Percentiles rank a stretch among this genome's conserved stretches.
phyloP scores from a whole-genome alignment of 345 rosid genomes.

The Draba incana region DNA sequence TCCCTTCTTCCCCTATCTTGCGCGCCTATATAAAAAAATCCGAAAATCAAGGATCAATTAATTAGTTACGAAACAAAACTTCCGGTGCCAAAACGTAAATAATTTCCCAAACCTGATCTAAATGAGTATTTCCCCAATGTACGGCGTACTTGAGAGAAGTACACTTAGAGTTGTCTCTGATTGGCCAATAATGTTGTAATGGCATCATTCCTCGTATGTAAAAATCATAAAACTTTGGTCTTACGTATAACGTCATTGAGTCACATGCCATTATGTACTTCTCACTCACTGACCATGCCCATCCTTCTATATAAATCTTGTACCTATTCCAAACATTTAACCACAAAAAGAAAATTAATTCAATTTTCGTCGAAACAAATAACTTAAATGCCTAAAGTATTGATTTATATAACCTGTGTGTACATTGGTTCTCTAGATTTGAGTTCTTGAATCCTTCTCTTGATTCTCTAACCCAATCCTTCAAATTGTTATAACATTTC shows the following conservation, averaged over 20 bases:
- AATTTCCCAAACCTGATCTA: conserved; percentile 31
- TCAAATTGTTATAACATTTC: neutral
- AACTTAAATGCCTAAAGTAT: neutral
- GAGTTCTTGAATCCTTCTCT: conserved; percentile 54
- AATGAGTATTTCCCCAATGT: conserved; percentile 67
- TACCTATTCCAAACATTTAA: conserved; percentile 47
- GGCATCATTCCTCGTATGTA: conserved; percentile 68
- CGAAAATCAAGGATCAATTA: neutral
- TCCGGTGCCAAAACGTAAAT: neutral
- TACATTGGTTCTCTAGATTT: conserved; percentile 60
- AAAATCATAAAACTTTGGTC: conserved; percentile 60
- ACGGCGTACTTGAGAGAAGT: conserved; percentile 66
- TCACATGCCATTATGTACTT: conserved; percentile 85
- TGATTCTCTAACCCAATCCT: conserved; percentile 58
- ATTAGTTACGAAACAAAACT: conserved; percentile 15
- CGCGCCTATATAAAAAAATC: conserved; percentile 47
- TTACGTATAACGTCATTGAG: conserved; percentile 57
- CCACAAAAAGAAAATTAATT: too few relatives aligned
- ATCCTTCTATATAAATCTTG: conserved; percentile 73
- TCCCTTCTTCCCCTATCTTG: conserved; percentile 60
- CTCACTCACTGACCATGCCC: conserved; percentile 85
- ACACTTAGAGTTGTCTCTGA: conserved; percentile 56
- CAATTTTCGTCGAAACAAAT: neutral
- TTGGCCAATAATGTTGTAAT: conserved; percentile 79
- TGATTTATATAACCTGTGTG: conserved; percentile 51